phyloP scores from a whole-genome alignment of 2,329 filamentous ascomycete genomes.

The Ceratocystis variospora region DNA sequence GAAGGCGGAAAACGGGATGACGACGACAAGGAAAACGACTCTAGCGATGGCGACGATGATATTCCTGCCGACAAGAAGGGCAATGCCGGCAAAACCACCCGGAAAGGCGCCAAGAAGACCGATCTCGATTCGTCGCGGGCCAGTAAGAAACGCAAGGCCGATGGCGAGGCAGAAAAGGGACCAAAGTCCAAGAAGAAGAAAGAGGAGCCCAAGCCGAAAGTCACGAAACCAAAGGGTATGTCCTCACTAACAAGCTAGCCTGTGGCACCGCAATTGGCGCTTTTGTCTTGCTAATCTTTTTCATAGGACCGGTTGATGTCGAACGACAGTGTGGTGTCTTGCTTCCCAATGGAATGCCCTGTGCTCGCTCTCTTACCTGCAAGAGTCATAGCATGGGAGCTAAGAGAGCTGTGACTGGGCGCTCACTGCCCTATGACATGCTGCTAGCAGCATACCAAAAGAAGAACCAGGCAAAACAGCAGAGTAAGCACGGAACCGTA shows the following conservation, averaged over 20 bases:
- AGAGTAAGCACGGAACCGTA: conserved; percentile 49
- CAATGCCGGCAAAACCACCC: conserved; percentile 33
- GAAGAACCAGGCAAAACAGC: conserved; percentile 97
- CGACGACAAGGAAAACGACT: conserved; percentile 36
- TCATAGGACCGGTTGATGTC: conserved; percentile 68
- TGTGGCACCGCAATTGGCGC: neutral
- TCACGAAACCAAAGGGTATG: conserved; percentile 66
- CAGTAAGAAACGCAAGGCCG: conserved; percentile 66
- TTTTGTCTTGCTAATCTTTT: conserved; percentile 19
- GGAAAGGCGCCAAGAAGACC: conserved; percentile 55
- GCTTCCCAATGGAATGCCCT: conserved; percentile 71
- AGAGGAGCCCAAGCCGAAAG: conserved; percentile 74
- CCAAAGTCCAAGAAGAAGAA: conserved; percentile 91
- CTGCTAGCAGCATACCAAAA: conserved; percentile 79
- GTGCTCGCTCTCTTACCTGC: conserved; percentile 78
- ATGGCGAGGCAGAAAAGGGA: conserved; percentile 63
- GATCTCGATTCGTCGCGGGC: conserved; percentile 46
- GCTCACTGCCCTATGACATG: conserved; percentile 86
- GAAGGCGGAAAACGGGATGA: conserved; percentile 41
- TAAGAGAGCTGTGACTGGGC: conserved; percentile 74
- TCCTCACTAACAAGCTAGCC: neutral
- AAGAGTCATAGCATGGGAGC: conserved; percentile 94
- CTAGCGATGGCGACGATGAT: conserved; percentile 33
- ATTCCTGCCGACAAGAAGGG: conserved; percentile 32
- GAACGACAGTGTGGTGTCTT: conserved; percentile 86